A percentile compares a stretch with the other conserved stretches of the same genome.
These are phyloP conservation scores for Neltuma alba DNA, from an alignment of 306 rosid species.

Conservation along the genomic window DNA sequence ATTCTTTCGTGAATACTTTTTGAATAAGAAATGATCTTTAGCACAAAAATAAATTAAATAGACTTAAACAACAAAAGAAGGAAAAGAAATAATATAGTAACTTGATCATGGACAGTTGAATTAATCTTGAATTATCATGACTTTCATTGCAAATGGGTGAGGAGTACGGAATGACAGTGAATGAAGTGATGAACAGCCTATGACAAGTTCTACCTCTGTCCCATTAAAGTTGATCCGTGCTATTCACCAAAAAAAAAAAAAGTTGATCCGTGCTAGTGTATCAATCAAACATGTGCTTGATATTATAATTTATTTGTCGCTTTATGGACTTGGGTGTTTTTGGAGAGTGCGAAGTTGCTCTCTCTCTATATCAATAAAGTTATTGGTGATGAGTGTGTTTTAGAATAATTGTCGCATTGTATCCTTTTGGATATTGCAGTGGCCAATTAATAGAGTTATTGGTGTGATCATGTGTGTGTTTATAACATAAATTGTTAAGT, in stretches of 20 bases:
- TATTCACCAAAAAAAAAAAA: too few species aligned
- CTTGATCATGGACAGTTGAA: conserved; percentile 3
- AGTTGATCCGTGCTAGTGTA: conserved; percentile 53
- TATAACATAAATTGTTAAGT: too few species aligned
- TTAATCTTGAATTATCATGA: neutral
- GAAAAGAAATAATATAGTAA: too few species aligned
- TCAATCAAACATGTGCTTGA: conserved; percentile 13
- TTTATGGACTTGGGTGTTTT: neutral
- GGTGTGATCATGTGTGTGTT: too few species aligned
- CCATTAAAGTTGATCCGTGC: too few species aligned
- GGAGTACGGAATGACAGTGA: neutral
- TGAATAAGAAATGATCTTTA: too few species aligned
- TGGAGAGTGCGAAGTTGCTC: neutral
- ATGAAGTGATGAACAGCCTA: conserved; percentile 36
- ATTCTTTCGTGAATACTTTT: too few species aligned
- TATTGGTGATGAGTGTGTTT: neutral
- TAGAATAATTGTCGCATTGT: neutral
- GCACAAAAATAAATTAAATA: too few species aligned
- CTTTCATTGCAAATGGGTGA: conserved; percentile 37
- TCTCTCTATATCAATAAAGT: neutral
- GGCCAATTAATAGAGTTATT: neutral
- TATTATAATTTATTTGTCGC: neutral
- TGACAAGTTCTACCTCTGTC: conserved; percentile 5
- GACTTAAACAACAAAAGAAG: too few species aligned
- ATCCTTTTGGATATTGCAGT: neutral